These are phyloP conservation scores for Ambrosia artemisiifolia DNA, from an alignment of 129 eudicot genomes.

Conservation along the genomic window DNA sequence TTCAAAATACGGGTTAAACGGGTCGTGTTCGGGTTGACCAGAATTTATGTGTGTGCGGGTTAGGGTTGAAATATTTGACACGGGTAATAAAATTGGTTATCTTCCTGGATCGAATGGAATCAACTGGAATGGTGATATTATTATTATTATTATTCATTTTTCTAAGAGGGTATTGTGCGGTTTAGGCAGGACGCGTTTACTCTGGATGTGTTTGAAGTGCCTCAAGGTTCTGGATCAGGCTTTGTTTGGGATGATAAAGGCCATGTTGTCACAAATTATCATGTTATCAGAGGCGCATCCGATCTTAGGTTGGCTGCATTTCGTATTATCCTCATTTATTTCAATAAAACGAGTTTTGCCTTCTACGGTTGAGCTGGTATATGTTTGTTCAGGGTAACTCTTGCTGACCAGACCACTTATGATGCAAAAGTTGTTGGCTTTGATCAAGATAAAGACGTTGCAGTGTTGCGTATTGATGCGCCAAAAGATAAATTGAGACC, in stretches of 20 bases:
- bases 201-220: constrained; percentile 89
- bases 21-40: no score
- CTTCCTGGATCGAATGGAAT: background rate
- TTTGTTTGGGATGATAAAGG: constrained; percentile 88
- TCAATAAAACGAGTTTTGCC: background rate
- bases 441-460: constrained; percentile 90
- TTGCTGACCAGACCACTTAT: constrained; percentile 74
- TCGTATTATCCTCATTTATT: background rate
- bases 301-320: constrained; percentile 73
- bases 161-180: constrained; percentile 7
- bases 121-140: background rate
- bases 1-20: no score
- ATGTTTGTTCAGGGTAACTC: constrained; percentile 69
- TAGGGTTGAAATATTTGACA: no score
- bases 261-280: constrained; percentile 87
- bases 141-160: no score
- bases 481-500: constrained; percentile 78
- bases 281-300: constrained; percentile 96
- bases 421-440: constrained; percentile 85
- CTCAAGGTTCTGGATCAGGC: constrained; percentile 97
- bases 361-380: background rate
- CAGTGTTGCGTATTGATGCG: constrained; percentile 60
- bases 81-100: background rate
- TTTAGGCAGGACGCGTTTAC: constrained; percentile 93
- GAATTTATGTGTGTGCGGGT: no score